phyloP scores from a whole-genome alignment of 176 grass and related monocot species.

The Rhynchospora tenuis region DNA sequence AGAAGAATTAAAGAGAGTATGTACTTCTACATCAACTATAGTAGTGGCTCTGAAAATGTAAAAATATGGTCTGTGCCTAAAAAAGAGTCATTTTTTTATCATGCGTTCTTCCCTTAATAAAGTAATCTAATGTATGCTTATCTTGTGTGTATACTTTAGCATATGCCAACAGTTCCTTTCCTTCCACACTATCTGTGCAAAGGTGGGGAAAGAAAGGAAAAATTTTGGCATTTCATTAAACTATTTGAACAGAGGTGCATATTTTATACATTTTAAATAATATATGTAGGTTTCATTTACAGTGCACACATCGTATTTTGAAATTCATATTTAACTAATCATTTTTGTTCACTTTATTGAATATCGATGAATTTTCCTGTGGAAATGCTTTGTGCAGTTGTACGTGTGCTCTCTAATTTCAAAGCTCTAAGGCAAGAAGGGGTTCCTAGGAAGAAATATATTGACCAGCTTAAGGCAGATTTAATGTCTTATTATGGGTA shows the following conservation, averaged over 20 bases:
- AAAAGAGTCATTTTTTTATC: not conserved
- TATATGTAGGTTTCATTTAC: not conserved
- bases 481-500: conserved; percentile 91
- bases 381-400: conserved; percentile 43
- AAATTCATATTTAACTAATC: conserved; percentile 16
- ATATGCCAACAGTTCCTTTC: not conserved
- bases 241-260: not conserved
- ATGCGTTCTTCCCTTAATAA: not conserved
- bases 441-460: conserved; percentile 73
- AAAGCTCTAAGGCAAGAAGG: conserved; percentile 67
- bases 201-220: not conserved
- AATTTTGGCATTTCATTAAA: not conserved
- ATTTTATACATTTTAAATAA: not conserved
- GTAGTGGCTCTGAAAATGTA: not conserved
- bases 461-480: conserved; percentile 80
- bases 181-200: not conserved
- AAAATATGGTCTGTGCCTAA: not conserved
- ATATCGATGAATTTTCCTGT: not conserved
- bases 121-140: not conserved
- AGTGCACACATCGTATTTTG: not conserved
- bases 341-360: conserved; percentile 20
- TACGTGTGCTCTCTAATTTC: conserved; percentile 89
- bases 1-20: conserved; percentile 89
- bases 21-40: conserved; percentile 27
- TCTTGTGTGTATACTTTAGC: not conserved